These are phyloP conservation scores for Paracamarosporium sp. DNA, from an alignment of 2,329 filamentous ascomycete genomes.

Conservation along the genomic window DNA sequence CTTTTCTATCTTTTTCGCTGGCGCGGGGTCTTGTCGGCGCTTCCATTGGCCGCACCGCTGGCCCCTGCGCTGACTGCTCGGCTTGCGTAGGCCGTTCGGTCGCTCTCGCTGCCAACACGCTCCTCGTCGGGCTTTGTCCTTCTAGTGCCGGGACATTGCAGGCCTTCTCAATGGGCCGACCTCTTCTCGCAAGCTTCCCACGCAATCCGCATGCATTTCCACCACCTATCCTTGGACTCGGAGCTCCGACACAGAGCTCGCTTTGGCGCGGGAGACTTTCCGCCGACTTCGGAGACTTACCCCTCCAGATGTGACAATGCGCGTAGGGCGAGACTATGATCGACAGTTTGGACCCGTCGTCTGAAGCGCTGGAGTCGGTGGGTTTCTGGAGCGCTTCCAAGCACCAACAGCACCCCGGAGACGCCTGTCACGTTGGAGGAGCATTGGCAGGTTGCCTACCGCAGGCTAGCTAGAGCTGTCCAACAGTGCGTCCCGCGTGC, in stretches of 20 bases:
- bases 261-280: conserved; percentile 1
- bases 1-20: conserved; percentile 42
- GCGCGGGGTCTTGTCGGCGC: conserved; percentile 24
- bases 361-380: neutral
- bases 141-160: neutral
- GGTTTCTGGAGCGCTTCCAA: neutral
- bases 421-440: conserved; percentile 1
- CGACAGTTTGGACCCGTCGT: neutral
- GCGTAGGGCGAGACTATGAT: neutral
- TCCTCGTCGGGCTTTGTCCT: neutral
- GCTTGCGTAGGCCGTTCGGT: neutral
- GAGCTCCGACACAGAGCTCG: neutral
- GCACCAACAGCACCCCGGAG: conserved; percentile 1
- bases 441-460: neutral
- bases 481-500: neutral
- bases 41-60: conserved; percentile 8
- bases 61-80: neutral
- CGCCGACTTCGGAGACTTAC: conserved; percentile 2
- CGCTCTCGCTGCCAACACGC: neutral
- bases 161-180: neutral
- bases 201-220: too few species aligned
- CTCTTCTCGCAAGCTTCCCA: neutral
- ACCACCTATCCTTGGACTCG: too few species aligned
- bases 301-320: conserved; percentile 2
- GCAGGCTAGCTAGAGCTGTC: neutral